phyloP scores from a whole-genome alignment of 495 filamentous ascomycete genomes.

The Penicillium arizonense region DNA sequence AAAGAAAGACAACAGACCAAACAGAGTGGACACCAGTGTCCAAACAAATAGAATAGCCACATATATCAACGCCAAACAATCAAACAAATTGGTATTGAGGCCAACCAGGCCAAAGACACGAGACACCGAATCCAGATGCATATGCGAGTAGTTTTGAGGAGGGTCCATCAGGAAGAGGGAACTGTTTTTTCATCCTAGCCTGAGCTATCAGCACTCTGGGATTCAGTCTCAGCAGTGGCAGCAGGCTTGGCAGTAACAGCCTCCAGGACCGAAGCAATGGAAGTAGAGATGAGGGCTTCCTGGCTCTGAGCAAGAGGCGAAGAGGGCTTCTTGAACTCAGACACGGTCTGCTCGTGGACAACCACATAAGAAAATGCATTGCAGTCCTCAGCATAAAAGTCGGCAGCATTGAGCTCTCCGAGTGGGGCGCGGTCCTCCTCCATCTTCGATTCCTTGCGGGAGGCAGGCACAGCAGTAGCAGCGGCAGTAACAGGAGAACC shows the following conservation, averaged over 20 bases:
- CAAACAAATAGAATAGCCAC: constrained; percentile 3
- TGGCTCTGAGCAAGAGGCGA: constrained; percentile 7
- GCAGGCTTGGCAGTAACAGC: constrained; percentile 44
- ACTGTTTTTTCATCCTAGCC: neutral
- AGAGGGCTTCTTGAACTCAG: constrained; percentile 20
- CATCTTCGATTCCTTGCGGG: constrained; percentile 35
- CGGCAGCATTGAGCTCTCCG: constrained; percentile 64
- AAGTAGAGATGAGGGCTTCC: constrained; percentile 11
- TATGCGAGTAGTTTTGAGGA: constrained; percentile 7
- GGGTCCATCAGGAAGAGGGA: constrained; percentile 1
- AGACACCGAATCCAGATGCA: constrained; percentile 23
- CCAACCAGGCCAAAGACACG: constrained; percentile 3
- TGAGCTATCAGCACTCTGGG: neutral
- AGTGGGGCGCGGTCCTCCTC: constrained; percentile 65
- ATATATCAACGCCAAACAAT: neutral
- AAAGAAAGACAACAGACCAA: neutral
- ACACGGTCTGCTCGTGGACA: constrained; percentile 41
- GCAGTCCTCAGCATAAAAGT: constrained; percentile 70
- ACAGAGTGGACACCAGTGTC: constrained; percentile 2
- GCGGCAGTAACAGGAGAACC: constrained; percentile 25
- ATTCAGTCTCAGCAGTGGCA: constrained; percentile 32
- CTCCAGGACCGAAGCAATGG: constrained; percentile 35
- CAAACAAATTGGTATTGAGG: constrained; percentile 7
- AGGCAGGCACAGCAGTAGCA: constrained; percentile 17
- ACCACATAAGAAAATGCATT: constrained; percentile 60